These are phyloP conservation scores for Hypoxylon subgilvum DNA, from an alignment of 495 filamentous ascomycete species.

Conservation along the genomic window DNA sequence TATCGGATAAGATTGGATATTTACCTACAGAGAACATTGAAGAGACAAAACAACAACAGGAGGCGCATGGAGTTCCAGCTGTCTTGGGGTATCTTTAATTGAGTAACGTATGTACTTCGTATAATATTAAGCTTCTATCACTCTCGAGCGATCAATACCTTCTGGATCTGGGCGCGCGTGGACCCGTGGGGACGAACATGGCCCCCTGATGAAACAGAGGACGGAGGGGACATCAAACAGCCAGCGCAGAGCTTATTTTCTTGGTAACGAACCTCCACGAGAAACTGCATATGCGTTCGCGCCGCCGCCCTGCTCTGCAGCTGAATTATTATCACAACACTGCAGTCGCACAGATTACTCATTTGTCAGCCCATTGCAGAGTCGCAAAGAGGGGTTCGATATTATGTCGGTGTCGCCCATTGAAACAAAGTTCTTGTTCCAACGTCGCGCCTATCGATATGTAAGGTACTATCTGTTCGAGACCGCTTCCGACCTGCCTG, in stretches of 20 bases:
- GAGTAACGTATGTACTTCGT: too few species aligned
- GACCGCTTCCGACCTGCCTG: too few species aligned
- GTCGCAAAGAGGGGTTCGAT: conserved; percentile 3
- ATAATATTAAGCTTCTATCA: conserved; percentile 14
- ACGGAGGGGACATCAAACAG: conserved; percentile 22
- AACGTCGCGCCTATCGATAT: conserved; percentile 20
- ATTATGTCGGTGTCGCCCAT: not conserved
- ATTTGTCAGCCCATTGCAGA: not conserved
- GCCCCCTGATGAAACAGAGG: conserved; percentile 26
- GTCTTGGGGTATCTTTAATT: not conserved
- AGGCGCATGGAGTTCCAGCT: too few species aligned
- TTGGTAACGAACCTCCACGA: not conserved
- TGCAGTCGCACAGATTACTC: not conserved
- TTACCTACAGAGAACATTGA: not conserved
- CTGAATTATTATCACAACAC: too few species aligned
- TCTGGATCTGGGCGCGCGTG: conserved; percentile 5
- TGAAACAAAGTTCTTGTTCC: conserved; percentile 13
- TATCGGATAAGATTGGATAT: not conserved
- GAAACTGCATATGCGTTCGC: not conserved
- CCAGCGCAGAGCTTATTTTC: conserved; percentile 23
- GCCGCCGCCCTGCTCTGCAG: not conserved
- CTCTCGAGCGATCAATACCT: too few species aligned
- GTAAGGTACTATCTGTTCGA: not conserved
- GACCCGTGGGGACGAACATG: not conserved
- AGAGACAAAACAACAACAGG: not conserved